Conservation (phyloP, 2,329 filamentous ascomycete species). For the Periconia sp. region DNA sequence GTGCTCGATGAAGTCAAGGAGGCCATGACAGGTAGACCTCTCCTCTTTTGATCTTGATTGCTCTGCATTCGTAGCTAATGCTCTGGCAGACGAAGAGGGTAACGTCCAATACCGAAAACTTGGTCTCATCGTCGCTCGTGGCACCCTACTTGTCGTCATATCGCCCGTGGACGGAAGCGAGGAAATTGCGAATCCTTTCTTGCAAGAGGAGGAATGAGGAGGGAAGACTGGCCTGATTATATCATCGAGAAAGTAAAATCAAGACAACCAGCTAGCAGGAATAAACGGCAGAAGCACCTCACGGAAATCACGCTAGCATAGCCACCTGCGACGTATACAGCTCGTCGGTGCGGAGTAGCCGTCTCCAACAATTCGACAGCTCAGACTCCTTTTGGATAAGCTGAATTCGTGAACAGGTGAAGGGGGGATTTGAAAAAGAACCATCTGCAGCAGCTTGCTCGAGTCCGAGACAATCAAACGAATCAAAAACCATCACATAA, state of each 20-base stretch:
- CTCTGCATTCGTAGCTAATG: neutral
- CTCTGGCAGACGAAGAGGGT: conserved; percentile 79
- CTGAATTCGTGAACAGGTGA: too few species aligned
- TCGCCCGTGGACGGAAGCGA: conserved; percentile 93
- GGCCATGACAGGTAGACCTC: conserved; percentile 75
- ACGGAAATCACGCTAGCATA: neutral
- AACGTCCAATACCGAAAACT: conserved; percentile 80
- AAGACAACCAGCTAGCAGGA: neutral
- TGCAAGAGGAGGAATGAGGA: conserved; percentile 61
- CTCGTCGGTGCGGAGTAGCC: neutral
- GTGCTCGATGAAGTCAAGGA: conserved; percentile 95
- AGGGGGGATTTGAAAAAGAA: too few species aligned
- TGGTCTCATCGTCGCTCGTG: conserved; percentile 83
- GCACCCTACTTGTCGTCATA: conserved; percentile 89
- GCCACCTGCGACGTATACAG: neutral
- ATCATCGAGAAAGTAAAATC: neutral
- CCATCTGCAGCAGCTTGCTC: too few species aligned
- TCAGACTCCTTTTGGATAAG: too few species aligned
- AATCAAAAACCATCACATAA: too few species aligned
- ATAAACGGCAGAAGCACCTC: neutral
- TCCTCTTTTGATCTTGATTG: neutral
- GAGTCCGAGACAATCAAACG: too few species aligned
- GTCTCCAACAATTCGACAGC: neutral
- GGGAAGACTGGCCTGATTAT: too few species aligned
- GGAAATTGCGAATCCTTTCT: conserved; percentile 92